Percentiles rank a stretch among this genome's conserved stretches.
Conservation (phyloP, 345 rosid genomes). For the Gossypium australe region DNA sequence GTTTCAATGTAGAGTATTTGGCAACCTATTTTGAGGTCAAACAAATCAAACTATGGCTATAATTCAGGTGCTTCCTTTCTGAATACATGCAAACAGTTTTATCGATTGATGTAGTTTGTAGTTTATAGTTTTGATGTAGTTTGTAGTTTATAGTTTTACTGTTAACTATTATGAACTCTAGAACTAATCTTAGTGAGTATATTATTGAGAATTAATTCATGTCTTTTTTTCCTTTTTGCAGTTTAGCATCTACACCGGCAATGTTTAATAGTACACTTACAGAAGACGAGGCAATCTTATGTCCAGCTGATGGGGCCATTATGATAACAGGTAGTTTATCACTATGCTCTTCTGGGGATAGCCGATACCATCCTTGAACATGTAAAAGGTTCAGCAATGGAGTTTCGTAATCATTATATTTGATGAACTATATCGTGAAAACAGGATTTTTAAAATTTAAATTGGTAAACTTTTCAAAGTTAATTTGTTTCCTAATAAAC, state of each 20-base stretch:
- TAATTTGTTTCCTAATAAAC: constrained; percentile 6
- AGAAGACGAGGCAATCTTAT: constrained; percentile 51
- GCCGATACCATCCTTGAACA: not conserved
- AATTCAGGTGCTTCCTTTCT: constrained; percentile 2
- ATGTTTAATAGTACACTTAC: constrained; percentile 96
- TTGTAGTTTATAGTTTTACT: not conserved
- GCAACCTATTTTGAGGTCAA: not conserved
- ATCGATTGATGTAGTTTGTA: not conserved
- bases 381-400: not conserved
- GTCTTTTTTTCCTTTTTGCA: constrained; percentile 20
- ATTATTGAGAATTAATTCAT: not conserved
- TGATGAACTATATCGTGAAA: not conserved
- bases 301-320: constrained; percentile 96
- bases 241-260: constrained; percentile 99
- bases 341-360: constrained; percentile 7
- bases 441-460: constrained; percentile 3
- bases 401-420: constrained; percentile 5
- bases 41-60: not conserved
- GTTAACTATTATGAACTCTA: constrained; percentile 1
- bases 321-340: constrained; percentile 79
- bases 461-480: not conserved
- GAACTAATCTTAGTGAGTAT: not conserved
- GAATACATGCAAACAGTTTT: not conserved
- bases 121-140: not conserved
- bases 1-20: not conserved